Evolutionary conservation across 1,139 yeast genomes (phyloP).

Genomic region (Suzukiozyma palmioleophila): DNA sequence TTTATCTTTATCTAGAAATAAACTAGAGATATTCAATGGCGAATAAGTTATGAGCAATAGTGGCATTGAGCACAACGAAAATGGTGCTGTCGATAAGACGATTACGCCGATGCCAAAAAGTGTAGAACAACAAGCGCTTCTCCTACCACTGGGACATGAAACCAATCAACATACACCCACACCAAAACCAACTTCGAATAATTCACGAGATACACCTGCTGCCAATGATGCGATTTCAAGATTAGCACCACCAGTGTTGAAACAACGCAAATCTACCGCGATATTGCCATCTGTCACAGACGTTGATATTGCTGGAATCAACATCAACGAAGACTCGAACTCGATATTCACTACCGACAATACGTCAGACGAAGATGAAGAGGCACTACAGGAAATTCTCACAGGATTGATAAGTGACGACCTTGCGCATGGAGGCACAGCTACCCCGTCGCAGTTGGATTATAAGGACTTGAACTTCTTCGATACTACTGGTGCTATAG

Average conservation of each 20-base stretch:
- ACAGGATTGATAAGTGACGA: constrained; percentile 22
- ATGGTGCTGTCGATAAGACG: constrained; percentile 7
- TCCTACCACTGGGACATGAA: no score
- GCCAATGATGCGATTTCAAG: background rate
- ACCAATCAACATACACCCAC: no score
- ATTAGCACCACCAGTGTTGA: constrained; percentile 1
- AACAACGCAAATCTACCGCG: background rate
- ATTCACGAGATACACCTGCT: background rate
- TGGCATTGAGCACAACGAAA: background rate
- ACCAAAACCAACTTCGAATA: no score
- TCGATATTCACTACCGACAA: constrained; percentile 2
- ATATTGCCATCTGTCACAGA: constrained; percentile 3
- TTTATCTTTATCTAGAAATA: no score
- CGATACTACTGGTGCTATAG: constrained; percentile 5
- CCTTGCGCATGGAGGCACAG: background rate
- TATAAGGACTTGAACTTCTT: constrained; percentile 11
- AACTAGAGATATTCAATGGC: background rate
- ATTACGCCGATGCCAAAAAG: background rate
- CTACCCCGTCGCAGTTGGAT: background rate
- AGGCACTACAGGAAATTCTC: constrained; percentile 24
- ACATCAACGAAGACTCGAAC: constrained; percentile 2
- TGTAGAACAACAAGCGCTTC: no score
- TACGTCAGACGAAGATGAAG: constrained; percentile 20
- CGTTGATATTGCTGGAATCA: constrained; percentile 1
- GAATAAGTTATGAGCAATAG: constrained; percentile 1